These are phyloP conservation scores for Ceriops decandra DNA, from an alignment of 345 rosid species.

Conservation along the genomic window DNA sequence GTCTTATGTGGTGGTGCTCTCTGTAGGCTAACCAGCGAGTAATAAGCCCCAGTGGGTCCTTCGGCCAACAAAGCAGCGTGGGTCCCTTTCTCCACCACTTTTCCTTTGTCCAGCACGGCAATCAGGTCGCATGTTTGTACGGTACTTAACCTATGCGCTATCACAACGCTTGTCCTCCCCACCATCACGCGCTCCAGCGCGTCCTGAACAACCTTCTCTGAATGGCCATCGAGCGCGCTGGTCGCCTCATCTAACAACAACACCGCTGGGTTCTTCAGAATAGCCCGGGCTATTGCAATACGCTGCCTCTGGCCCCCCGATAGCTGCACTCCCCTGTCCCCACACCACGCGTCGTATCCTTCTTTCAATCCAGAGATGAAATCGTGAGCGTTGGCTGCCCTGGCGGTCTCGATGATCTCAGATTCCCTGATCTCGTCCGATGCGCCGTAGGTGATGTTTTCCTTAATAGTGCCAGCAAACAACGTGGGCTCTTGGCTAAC, in stretches of 20 bases:
- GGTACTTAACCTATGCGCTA: slow-evolving; percentile 34
- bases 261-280: slow-evolving; percentile 25
- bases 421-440: slow-evolving; percentile 6
- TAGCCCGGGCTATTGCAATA: slow-evolving; percentile 33
- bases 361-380: slow-evolving; percentile 25
- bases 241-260: slow-evolving; percentile 36
- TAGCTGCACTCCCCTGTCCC: slow-evolving; percentile 32
- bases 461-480: slow-evolving; percentile 21
- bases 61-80: slow-evolving; percentile 26
- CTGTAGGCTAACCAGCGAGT: slow-evolving; percentile 30
- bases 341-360: slow-evolving; percentile 33
- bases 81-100: slow-evolving; percentile 28
- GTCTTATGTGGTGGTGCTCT: neutral
- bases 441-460: slow-evolving; percentile 22
- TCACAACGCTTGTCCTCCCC: slow-evolving; percentile 35
- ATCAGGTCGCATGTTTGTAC: slow-evolving; percentile 25
- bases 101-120: slow-evolving; percentile 32
- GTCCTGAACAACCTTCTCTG: slow-evolving; percentile 34
- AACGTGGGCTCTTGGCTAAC: slow-evolving; percentile 32
- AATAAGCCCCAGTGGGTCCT: slow-evolving; percentile 29
- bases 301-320: slow-evolving; percentile 41
- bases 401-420: slow-evolving; percentile 24
- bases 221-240: slow-evolving; percentile 31
- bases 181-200: slow-evolving; percentile 36
- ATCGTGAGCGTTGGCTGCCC: slow-evolving; percentile 29